Percentiles rank a stretch among this genome's conserved stretches.
These are phyloP conservation scores for Chenopodium formosanum DNA, from an alignment of 148 eudicot genomes.

Conservation along the genomic window DNA sequence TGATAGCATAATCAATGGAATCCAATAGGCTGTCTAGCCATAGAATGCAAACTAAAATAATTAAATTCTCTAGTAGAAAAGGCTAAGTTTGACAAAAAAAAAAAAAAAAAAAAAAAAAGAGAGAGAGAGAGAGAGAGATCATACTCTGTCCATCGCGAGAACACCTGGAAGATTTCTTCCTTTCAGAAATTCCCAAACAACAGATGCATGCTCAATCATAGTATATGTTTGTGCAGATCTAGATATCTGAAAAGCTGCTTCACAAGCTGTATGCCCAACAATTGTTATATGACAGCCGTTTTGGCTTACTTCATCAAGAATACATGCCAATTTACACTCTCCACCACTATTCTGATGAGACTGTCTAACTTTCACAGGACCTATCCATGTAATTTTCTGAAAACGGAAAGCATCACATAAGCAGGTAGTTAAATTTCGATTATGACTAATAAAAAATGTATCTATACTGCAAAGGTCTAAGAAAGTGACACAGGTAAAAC, in stretches of 20 bases:
- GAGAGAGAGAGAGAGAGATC: conserved; percentile 11
- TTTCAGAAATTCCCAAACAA: conserved; percentile 75
- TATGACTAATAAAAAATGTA: not conserved
- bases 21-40: not conserved
- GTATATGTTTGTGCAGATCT: conserved; percentile 29
- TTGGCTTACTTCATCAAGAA: conserved; percentile 48
- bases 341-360: conserved; percentile 39
- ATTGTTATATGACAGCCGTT: conserved; percentile 49
- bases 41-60: not conserved
- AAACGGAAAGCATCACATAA: conserved; percentile 21
- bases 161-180: conserved; percentile 84
- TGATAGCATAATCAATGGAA: not conserved
- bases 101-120: not conserved
- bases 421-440: not conserved
- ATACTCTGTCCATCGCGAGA: conserved; percentile 80
- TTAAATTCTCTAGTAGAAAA: not conserved
- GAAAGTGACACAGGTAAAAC: not conserved
- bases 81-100: not conserved
- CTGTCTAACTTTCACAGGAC: conserved; percentile 49
- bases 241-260: conserved; percentile 31
- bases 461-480: not conserved
- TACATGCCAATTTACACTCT: conserved; percentile 46
- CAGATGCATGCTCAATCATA: conserved; percentile 59
- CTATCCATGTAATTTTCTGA: conserved; percentile 84
- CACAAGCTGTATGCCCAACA: conserved; percentile 58